A percentile compares a stretch with the other conserved stretches of the same genome.
Evolutionary conservation across 2,329 filamentous ascomycete genomes (phyloP).

Genomic region (Monosporascus sp.): DNA sequence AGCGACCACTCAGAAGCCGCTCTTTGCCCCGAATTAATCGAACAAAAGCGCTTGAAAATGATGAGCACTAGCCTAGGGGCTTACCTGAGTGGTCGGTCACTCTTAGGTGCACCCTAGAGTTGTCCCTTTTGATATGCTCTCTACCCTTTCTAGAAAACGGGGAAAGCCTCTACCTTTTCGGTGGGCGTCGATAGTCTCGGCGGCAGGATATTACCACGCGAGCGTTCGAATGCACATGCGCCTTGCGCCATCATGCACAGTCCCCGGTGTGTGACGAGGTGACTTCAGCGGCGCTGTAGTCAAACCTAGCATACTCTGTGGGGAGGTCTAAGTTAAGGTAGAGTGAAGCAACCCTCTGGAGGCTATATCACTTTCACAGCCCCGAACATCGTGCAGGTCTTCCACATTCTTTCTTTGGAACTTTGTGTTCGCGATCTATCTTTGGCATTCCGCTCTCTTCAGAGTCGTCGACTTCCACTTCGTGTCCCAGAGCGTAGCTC

Average conservation of each 20-base stretch:
- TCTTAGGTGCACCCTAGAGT: not conserved
- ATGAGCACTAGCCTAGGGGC: not conserved
- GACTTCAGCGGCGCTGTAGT: not conserved
- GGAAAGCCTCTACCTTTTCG: not conserved
- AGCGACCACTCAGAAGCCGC: not conserved
- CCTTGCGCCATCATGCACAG: not conserved
- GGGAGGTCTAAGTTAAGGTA: not conserved
- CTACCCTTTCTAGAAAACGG: not conserved
- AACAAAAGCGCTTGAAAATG: not conserved
- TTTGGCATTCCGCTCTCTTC: conserved; percentile 10
- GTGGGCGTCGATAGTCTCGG: conserved; percentile 4
- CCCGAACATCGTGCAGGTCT: not conserved
- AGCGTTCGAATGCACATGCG: not conserved
- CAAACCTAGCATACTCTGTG: not conserved
- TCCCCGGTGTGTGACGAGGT: not conserved
- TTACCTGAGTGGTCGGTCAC: not conserved
- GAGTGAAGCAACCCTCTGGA: not conserved
- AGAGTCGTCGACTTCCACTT: not conserved
- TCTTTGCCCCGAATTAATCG: not conserved
- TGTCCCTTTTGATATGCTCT: not conserved
- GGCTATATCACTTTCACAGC: conserved; percentile 3
- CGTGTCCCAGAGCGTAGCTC: not conserved
- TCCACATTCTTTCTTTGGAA: not conserved
- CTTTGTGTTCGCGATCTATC: conserved; percentile 1
- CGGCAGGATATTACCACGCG: conserved; percentile 4